A percentile compares a stretch with the other conserved stretches of the same genome.
Evolutionary conservation across 192 early-diverging fungal species (phyloP).

Genomic region (Dispira parvispora): DNA sequence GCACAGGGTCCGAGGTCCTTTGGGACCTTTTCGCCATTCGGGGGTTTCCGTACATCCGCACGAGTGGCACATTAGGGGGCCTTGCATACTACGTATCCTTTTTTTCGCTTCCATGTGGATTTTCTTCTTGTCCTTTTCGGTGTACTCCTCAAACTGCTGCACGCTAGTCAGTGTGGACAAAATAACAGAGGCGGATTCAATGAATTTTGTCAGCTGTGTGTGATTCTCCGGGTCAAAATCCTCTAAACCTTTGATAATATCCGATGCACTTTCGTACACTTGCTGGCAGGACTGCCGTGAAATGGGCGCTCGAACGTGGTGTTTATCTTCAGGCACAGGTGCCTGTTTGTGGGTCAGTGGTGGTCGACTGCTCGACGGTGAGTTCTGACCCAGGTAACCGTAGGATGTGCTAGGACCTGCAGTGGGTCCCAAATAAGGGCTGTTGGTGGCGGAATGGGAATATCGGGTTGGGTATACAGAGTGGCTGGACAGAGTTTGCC

Average conservation of each 20-base stretch:
- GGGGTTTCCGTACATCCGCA: slow-evolving; percentile 13
- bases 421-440: too few relatives aligned
- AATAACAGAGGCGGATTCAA: background rate
- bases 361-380: too few relatives aligned
- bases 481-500: too few relatives aligned
- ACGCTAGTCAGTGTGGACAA: background rate
- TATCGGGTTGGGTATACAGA: too few relatives aligned
- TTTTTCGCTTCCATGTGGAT: too few relatives aligned
- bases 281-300: slow-evolving; percentile 5
- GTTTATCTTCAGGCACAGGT: too few relatives aligned
- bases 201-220: background rate
- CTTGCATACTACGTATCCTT: background rate
- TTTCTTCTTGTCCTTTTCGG: slow-evolving; percentile 1
- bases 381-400: too few relatives aligned
- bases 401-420: too few relatives aligned
- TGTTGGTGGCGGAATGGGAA: too few relatives aligned
- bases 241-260: background rate
- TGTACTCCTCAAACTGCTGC: background rate
- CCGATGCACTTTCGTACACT: slow-evolving; percentile 14
- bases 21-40: slow-evolving; percentile 14
- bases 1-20: slow-evolving; percentile 13
- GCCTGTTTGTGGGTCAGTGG: too few relatives aligned
- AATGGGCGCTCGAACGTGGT: too few relatives aligned
- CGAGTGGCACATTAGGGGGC: background rate
- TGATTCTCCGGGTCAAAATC: background rate